Evolutionary conservation across 2,329 filamentous ascomycete genomes (phyloP).

Genomic region (Exophiala bonariae): DNA sequence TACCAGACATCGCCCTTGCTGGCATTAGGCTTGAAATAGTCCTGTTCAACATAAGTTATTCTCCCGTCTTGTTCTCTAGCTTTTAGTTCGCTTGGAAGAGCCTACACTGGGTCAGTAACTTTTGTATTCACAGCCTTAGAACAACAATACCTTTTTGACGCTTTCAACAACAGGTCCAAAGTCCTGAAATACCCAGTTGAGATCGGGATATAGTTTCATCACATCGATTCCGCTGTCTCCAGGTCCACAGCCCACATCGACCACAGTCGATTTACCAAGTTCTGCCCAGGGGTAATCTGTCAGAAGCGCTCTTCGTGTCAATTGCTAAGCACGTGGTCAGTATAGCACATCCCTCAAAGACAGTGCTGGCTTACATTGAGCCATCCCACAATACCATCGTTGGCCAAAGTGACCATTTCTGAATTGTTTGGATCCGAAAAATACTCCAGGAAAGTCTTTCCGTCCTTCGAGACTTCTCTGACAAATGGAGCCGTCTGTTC

Average conservation of each 20-base stretch:
- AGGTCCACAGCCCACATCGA: constrained; percentile 13
- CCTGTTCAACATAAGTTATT: constrained; percentile 10
- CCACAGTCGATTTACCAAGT: constrained; percentile 2
- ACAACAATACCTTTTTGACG: constrained; percentile 6
- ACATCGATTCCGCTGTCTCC: constrained; percentile 16
- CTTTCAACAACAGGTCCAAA: constrained; percentile 1
- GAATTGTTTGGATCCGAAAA: constrained; percentile 7
- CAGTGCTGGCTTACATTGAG: constrained; percentile 8
- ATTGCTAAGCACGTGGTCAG: neutral
- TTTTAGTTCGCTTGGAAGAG: constrained; percentile 6
- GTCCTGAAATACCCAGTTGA: constrained; percentile 13
- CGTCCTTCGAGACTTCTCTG: neutral
- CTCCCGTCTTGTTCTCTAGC: neutral
- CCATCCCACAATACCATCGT: constrained; percentile 9
- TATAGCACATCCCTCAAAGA: neutral
- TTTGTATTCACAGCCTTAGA: neutral
- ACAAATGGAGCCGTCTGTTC: constrained; percentile 10
- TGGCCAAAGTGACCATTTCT: constrained; percentile 6
- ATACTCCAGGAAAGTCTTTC: constrained; percentile 10
- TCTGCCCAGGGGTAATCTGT: constrained; percentile 17
- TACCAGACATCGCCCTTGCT: constrained; percentile 12
- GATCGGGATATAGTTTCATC: constrained; percentile 3
- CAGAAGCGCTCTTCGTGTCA: constrained; percentile 6
- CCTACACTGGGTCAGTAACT: constrained; percentile 1
- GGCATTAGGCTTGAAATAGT: constrained; percentile 10